Percentiles rank a stretch among this genome's conserved stretches.
These are phyloP conservation scores for Collybiopsis luxurians DNA, from an alignment of 768 basidiomycete species.

Conservation along the genomic window DNA sequence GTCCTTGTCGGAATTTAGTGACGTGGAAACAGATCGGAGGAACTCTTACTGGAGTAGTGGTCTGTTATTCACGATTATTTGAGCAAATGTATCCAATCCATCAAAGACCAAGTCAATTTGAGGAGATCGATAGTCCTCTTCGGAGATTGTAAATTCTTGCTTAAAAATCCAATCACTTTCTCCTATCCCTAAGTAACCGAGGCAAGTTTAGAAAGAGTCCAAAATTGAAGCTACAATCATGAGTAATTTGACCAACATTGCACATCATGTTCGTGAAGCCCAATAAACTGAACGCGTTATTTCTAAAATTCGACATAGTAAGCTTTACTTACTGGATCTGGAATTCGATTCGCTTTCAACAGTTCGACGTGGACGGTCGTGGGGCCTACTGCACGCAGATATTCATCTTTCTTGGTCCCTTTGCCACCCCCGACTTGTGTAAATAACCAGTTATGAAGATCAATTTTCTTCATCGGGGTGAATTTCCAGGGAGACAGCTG, in stretches of 20 bases:
- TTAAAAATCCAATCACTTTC: slow-evolving; percentile 86
- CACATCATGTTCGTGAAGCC: slow-evolving; percentile 84
- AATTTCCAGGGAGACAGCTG: not conserved
- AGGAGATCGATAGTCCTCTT: slow-evolving; percentile 39
- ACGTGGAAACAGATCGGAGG: not conserved
- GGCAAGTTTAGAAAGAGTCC: no score
- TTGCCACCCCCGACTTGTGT: slow-evolving; percentile 62
- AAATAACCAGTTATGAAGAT: slow-evolving; percentile 55
- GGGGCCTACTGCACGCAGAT: slow-evolving; percentile 70
- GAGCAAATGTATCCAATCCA: slow-evolving; percentile 87
- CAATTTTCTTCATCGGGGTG: not conserved
- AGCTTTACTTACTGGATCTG: slow-evolving; percentile 68
- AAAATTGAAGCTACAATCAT: not conserved
- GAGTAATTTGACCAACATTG: slow-evolving; percentile 58
- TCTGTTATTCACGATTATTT: slow-evolving; percentile 71
- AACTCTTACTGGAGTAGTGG: slow-evolving; percentile 59
- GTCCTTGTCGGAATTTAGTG: slow-evolving; percentile 38
- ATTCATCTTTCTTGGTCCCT: slow-evolving; percentile 61
- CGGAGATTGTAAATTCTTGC: slow-evolving; percentile 53
- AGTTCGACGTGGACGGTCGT: slow-evolving; percentile 89
- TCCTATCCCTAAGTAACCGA: slow-evolving; percentile 66
- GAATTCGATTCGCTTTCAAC: slow-evolving; percentile 66
- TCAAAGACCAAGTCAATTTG: slow-evolving; percentile 83
- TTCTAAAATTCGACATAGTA: not conserved
- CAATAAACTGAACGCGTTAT: slow-evolving; percentile 53